Percentiles rank a stretch among this genome's conserved stretches.
These are phyloP conservation scores for Rutstroemia sydowiana DNA, from an alignment of 2,329 filamentous ascomycete genomes.

Conservation along the genomic window DNA sequence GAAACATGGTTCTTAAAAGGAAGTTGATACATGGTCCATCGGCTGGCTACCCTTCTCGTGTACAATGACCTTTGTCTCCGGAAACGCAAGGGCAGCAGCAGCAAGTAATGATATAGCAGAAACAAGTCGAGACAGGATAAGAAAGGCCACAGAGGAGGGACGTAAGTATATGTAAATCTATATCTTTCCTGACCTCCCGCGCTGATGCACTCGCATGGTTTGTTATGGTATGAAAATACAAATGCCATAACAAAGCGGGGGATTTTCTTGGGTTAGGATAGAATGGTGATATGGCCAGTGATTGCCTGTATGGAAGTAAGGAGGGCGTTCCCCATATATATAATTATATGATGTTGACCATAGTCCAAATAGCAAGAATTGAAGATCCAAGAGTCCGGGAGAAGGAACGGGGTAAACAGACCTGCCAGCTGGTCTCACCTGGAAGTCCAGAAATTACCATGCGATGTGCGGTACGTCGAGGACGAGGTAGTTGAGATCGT, in stretches of 20 bases:
- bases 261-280: slow-evolving; percentile 28
- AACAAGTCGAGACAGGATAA: slow-evolving; percentile 28
- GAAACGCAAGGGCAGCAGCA: slow-evolving; percentile 22
- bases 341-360: slow-evolving; percentile 28
- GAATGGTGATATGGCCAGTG: slow-evolving; percentile 23
- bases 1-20: slow-evolving; percentile 21
- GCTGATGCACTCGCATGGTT: slow-evolving; percentile 32
- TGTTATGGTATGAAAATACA: slow-evolving; percentile 22
- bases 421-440: slow-evolving; percentile 99
- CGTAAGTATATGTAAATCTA: slow-evolving; percentile 13
- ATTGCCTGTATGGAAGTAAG: slow-evolving; percentile 20
- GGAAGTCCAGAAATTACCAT: slow-evolving; percentile 98
- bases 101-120: slow-evolving; percentile 27
- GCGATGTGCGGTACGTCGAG: slow-evolving; percentile 87
- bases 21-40: slow-evolving; percentile 25
- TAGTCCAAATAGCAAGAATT: slow-evolving; percentile 31
- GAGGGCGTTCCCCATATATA: slow-evolving; percentile 30
- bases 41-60: slow-evolving; percentile 22
- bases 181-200: slow-evolving; percentile 28
- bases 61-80: slow-evolving; percentile 25
- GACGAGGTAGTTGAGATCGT: slow-evolving; percentile 65
- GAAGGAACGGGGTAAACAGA: slow-evolving; percentile 68
- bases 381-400: slow-evolving; percentile 35
- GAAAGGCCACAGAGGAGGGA: slow-evolving; percentile 25
- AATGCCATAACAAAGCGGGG: slow-evolving; percentile 21